Percentiles rank a stretch among this genome's conserved stretches.
phyloP scores from a whole-genome alignment of 2,329 filamentous ascomycete species.

The Aureobasidium pullulans region DNA sequence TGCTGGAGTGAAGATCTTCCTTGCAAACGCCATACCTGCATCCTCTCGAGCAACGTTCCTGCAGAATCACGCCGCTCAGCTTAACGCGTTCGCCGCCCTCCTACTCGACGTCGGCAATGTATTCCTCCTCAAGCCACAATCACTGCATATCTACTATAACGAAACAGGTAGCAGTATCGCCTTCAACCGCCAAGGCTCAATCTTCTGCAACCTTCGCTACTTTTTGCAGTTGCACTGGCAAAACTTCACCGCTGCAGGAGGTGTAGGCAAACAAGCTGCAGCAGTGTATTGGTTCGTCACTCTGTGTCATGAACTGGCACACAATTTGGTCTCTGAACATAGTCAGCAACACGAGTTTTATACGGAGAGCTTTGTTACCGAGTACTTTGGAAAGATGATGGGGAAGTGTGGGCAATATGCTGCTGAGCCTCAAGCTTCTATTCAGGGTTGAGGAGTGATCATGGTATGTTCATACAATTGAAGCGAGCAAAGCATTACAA shows the following conservation, averaged over 20 bases:
- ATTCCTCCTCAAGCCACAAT: constrained; percentile 61
- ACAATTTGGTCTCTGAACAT: constrained; percentile 79
- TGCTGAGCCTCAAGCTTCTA: neutral
- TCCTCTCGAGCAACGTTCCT: constrained; percentile 52
- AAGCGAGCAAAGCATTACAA: neutral
- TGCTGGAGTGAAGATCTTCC: constrained; percentile 66
- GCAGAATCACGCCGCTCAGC: constrained; percentile 48
- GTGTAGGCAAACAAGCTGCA: constrained; percentile 57
- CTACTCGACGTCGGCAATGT: constrained; percentile 63
- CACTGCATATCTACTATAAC: constrained; percentile 84
- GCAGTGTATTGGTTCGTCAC: constrained; percentile 89
- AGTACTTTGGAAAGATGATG: constrained; percentile 68
- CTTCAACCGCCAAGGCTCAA: constrained; percentile 78
- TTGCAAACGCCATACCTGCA: constrained; percentile 48
- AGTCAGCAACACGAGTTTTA: constrained; percentile 76
- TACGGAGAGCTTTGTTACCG: constrained; percentile 71
- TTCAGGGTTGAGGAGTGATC: neutral
- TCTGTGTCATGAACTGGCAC: constrained; percentile 90
- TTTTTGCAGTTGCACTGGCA: constrained; percentile 69
- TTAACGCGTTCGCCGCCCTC: constrained; percentile 63
- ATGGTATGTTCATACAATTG: no score
- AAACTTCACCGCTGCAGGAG: constrained; percentile 30
- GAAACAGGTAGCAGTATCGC: constrained; percentile 73
- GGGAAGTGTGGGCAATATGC: constrained; percentile 35
- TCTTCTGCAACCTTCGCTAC: constrained; percentile 92